Base-by-base conservation (phyloP, 2,329 filamentous ascomycete genomes). In the Alternaria alternata region DNA sequence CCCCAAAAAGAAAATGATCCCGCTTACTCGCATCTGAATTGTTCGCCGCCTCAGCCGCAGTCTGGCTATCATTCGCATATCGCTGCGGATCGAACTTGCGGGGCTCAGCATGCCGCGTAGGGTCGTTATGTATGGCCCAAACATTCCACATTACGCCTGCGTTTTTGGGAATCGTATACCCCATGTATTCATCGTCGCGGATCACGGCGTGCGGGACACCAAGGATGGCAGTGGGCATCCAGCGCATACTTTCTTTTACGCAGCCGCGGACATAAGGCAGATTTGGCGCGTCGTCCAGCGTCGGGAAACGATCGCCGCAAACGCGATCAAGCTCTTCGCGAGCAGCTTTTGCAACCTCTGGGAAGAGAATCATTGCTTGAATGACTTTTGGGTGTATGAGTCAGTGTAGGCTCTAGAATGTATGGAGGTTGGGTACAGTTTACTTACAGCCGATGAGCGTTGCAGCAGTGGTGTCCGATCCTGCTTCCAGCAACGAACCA, bases 71-170 rank as follows among this genome's bases (percentile, higher is more conserved):
- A 16, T 67, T 22, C 4, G 46, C n/a, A 54, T 67, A 83, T 2
- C 82, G 75, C 3, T 75, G 75, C 0, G 83, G 83, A 51, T 83
- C 67, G 63, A 85, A 85, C 3, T 51, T 63, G 3, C 76, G 67
- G 0, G 83, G 83, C 20, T 83, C 71, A 0, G 77, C 64, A 62
- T 81, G 76, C 3, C 81, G 76, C 1, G 73, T 64, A 2, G 78
- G 75, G 60, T 87, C 84, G 68, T 63, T 70, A 5, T 68, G 64
- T 8, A 68, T 52, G 11, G 34, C 48, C 78, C 78, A 81, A 0
- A 74, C 72, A 44, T 80, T 80, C 39, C 46, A 57, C 44, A 77
- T 54, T n/a, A 80, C 61, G 12, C 71, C 68, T 0, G 78, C 73
- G 1, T 74, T 77, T 53, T 78, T 78, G 0, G 79, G 79, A 12